Evolutionary conservation across 2,329 filamentous ascomycete genomes (phyloP).

Genomic region (Penicillium sumatraense): DNA sequence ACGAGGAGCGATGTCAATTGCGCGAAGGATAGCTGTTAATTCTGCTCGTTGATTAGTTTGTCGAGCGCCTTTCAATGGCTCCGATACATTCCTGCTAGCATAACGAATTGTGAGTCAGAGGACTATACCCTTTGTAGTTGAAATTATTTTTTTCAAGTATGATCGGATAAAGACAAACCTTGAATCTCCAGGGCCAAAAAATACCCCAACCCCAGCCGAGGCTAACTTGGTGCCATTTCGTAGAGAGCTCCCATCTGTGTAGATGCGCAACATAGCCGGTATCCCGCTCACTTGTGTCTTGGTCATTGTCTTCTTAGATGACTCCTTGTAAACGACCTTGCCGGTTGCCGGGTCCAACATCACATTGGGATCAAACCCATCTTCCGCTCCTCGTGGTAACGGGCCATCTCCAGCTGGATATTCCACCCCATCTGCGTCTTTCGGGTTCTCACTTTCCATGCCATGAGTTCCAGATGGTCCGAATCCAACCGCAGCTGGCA

Average conservation of each 20-base stretch:
- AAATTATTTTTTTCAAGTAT: not conserved
- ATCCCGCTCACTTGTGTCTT: conserved; percentile 50
- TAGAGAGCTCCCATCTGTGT: conserved; percentile 67
- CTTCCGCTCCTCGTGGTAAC: conserved; percentile 59
- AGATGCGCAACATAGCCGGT: conserved; percentile 61
- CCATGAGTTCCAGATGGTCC: conserved; percentile 37
- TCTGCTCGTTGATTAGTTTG: conserved; percentile 99
- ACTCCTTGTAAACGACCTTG: conserved; percentile 59
- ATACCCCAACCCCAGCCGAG: conserved; percentile 66
- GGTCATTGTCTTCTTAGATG: conserved; percentile 52
- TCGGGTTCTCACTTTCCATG: conserved; percentile 46
- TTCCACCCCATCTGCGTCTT: conserved; percentile 48
- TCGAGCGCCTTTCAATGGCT: conserved; percentile 70
- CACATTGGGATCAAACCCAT: conserved; percentile 65
- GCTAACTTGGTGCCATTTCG: conserved; percentile 62
- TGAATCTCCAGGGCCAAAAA: conserved; percentile 63
- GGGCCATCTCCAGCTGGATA: conserved; percentile 60
- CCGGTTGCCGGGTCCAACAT: conserved; percentile 59
- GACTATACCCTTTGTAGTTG: not conserved
- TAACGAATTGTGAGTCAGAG: conserved; percentile 30
- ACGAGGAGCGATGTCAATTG: conserved; percentile 73
- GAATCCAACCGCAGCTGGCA: conserved; percentile 28
- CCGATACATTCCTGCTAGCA: conserved; percentile 69
- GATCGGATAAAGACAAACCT: conserved; percentile 48
- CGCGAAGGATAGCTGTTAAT: conserved; percentile 82